Conservation (phyloP, 2,329 filamentous ascomycete genomes). For the Cryphonectria naterciae region DNA sequence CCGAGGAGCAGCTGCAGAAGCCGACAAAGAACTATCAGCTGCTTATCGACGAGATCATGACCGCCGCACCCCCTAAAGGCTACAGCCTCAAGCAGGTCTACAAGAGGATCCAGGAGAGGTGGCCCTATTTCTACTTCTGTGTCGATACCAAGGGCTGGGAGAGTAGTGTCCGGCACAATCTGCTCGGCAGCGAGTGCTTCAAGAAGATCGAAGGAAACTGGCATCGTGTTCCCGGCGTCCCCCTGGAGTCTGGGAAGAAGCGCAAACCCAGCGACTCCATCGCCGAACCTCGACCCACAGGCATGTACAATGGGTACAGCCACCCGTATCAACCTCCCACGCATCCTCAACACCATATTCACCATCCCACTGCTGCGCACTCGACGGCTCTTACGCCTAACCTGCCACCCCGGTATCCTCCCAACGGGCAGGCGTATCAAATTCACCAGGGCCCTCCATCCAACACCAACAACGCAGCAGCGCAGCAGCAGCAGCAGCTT, state of each 20-base stretch:
- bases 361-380: conserved; percentile 29
- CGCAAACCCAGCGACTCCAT: conserved; percentile 54
- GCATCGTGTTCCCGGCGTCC: conserved; percentile 61
- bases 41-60: conserved; percentile 63
- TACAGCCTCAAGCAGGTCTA: conserved; percentile 66
- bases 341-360: conserved; percentile 32
- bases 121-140: conserved; percentile 63
- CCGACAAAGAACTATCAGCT: conserved; percentile 66
- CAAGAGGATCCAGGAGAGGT: conserved; percentile 61
- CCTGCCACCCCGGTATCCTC: conserved; percentile 23
- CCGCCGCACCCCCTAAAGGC: conserved; percentile 56
- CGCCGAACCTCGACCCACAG: conserved; percentile 34
- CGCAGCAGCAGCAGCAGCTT: background rate
- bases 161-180: conserved; percentile 66
- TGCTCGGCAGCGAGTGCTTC: conserved; percentile 66
- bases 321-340: conserved; percentile 29
- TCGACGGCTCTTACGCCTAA: conserved; percentile 19
- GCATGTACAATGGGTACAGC: conserved; percentile 35
- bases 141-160: conserved; percentile 69
- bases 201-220: conserved; percentile 62
- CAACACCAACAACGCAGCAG: conserved; percentile 7
- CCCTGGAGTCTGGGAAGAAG: conserved; percentile 65
- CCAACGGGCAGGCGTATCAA: conserved; percentile 23
- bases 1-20: conserved; percentile 61
- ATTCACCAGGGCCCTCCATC: conserved; percentile 11